Conservation (phyloP, 768 basidiomycete species). For the Cystofilobasidium ferigula region DNA sequence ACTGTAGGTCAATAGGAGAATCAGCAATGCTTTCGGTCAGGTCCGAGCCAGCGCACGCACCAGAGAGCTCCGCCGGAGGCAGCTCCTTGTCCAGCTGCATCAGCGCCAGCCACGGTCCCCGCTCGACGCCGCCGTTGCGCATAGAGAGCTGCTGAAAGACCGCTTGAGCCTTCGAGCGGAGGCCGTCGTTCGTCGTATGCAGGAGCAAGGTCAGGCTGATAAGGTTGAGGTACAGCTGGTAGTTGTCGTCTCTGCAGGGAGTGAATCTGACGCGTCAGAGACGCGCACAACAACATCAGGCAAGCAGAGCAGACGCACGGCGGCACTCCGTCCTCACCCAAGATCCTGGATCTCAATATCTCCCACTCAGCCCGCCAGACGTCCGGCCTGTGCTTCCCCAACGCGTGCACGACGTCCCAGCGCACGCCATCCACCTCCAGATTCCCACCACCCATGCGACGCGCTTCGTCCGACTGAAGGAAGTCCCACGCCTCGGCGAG, state of each 20-base stretch:
- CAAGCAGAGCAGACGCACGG: not conserved
- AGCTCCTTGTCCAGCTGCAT: constrained; percentile 50
- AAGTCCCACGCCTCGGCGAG: constrained; percentile 61
- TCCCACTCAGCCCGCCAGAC: constrained; percentile 24
- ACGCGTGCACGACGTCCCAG: constrained; percentile 50
- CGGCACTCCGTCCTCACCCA: not conserved
- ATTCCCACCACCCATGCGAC: constrained; percentile 56
- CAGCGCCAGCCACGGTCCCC: constrained; percentile 60
- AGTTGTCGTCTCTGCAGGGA: constrained; percentile 17
- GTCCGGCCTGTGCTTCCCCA: constrained; percentile 42
- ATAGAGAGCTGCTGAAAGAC: constrained; percentile 52
- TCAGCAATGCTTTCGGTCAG: not conserved
- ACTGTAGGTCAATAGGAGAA: not conserved
- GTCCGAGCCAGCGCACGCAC: too few relatives aligned
- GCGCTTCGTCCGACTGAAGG: constrained; percentile 58
- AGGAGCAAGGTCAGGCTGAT: constrained; percentile 11
- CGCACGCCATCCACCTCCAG: constrained; percentile 64
- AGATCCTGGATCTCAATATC: not conserved
- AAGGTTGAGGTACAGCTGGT: constrained; percentile 21
- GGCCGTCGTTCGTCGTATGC: not conserved
- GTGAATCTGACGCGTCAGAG: too few relatives aligned
- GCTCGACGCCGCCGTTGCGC: constrained; percentile 58
- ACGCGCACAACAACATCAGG: not conserved
- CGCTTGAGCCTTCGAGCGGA: constrained; percentile 30
- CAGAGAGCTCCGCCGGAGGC: constrained; percentile 25